A percentile compares a stretch with the other conserved stretches of the same genome.
These are phyloP conservation scores for Beauveria pseudobassiana DNA, from an alignment of 2,329 filamentous ascomycete genomes.

Conservation along the genomic window DNA sequence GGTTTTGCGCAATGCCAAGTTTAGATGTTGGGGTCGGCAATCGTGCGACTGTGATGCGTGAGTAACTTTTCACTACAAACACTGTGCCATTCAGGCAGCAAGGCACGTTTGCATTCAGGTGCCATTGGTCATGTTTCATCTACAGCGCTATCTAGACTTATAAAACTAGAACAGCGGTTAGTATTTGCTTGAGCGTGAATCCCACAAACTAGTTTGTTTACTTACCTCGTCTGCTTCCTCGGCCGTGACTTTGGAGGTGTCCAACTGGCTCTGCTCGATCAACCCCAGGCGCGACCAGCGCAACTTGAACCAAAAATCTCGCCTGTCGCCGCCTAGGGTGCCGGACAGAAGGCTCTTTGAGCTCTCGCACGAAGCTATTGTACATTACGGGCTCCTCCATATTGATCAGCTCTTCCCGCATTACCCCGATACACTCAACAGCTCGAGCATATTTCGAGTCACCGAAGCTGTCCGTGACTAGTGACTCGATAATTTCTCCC, in stretches of 20 bases:
- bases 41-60: neutral
- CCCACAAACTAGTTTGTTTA: neutral
- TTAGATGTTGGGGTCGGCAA: neutral
- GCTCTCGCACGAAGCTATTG: slow-evolving; percentile 61
- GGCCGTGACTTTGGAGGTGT: slow-evolving; percentile 57
- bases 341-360: slow-evolving; percentile 69
- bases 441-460: slow-evolving; percentile 67
- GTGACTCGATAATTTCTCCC: slow-evolving; percentile 58
- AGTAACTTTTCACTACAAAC: neutral
- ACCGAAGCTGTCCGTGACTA: slow-evolving; percentile 67
- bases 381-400: slow-evolving; percentile 70
- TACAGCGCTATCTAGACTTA: slow-evolving; percentile 24
- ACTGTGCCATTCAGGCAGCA: neutral
- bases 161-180: slow-evolving; percentile 28
- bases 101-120: neutral
- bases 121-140: neutral
- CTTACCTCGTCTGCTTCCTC: slow-evolving; percentile 62
- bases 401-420: slow-evolving; percentile 69
- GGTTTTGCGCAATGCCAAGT: neutral
- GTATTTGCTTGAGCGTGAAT: slow-evolving; percentile 10
- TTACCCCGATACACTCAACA: slow-evolving; percentile 65
- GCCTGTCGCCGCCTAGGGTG: slow-evolving; percentile 66
- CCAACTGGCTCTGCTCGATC: slow-evolving; percentile 56
- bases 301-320: slow-evolving; percentile 76
- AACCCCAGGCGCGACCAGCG: slow-evolving; percentile 62